A percentile compares a stretch with the other conserved stretches of the same genome.
Evolutionary conservation across 305 asterid genomes (phyloP).

Genomic region (Fraxinus velutina): DNA sequence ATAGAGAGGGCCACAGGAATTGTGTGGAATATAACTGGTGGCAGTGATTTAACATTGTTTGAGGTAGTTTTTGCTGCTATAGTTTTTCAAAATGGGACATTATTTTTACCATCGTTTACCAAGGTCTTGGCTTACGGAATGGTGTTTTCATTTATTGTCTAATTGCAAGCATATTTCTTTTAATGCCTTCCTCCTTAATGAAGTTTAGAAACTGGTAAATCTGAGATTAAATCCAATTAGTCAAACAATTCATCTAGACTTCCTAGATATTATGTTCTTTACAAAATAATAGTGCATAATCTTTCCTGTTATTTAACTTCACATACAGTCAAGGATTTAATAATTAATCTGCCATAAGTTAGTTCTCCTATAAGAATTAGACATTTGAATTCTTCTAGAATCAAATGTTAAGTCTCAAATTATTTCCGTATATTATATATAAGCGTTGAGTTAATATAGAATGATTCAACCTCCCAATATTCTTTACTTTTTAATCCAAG

Average conservation of each 20-base stretch:
- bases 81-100: neutral
- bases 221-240: neutral
- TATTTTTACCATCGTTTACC: neutral
- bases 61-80: slow-evolving; percentile 50
- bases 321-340: neutral
- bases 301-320: neutral
- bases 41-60: slow-evolving; percentile 81
- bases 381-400: too few species aligned
- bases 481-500: too few species aligned
- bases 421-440: too few species aligned
- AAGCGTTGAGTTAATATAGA: too few species aligned
- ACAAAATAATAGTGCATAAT: neutral
- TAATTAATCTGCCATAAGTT: neutral
- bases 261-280: neutral
- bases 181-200: neutral
- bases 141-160: neutral
- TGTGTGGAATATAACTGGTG: slow-evolving; percentile 99
- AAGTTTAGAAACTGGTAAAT: neutral
- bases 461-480: too few species aligned
- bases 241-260: neutral
- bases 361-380: neutral
- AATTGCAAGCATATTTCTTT: neutral
- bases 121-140: neutral
- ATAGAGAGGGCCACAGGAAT: slow-evolving; percentile 99
- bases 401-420: too few species aligned